phyloP scores from a whole-genome alignment of 2,329 filamentous ascomycete genomes.

The Cercospora sojina region DNA sequence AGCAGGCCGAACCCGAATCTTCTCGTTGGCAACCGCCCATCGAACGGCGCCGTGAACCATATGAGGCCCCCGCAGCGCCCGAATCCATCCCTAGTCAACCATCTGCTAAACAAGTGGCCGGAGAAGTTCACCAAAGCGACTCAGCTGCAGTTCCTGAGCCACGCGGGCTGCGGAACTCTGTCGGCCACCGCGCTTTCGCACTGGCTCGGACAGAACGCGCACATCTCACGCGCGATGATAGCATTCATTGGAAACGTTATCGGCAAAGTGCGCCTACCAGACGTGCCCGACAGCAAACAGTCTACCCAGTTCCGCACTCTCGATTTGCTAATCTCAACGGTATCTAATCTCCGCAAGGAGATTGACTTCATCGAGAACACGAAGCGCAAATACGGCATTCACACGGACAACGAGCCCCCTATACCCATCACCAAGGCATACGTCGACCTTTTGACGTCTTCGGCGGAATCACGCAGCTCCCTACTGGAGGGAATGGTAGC shows the following conservation, averaged over 20 bases:
- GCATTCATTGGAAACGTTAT: slow-evolving; percentile 66
- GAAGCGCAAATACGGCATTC: slow-evolving; percentile 59
- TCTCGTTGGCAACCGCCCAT: slow-evolving; percentile 40
- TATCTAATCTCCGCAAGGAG: slow-evolving; percentile 67
- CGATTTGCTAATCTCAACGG: slow-evolving; percentile 62
- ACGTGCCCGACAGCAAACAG: slow-evolving; percentile 44
- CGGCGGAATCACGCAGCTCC: slow-evolving; percentile 50
- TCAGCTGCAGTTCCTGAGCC: slow-evolving; percentile 64
- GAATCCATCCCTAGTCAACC: slow-evolving; percentile 54
- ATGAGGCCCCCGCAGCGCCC: slow-evolving; percentile 26
- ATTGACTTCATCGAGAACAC: slow-evolving; percentile 67
- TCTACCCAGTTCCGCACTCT: slow-evolving; percentile 58
- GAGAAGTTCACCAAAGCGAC: slow-evolving; percentile 57
- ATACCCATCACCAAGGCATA: slow-evolving; percentile 54
- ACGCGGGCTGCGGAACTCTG: slow-evolving; percentile 63
- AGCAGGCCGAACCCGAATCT: slow-evolving; percentile 51
- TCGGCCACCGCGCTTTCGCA: slow-evolving; percentile 56
- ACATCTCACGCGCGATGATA: slow-evolving; percentile 70
- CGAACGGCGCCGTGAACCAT: slow-evolving; percentile 18
- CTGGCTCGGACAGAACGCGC: slow-evolving; percentile 71
- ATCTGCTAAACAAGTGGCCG: slow-evolving; percentile 55
- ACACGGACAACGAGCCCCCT: slow-evolving; percentile 47
- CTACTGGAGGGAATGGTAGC: slow-evolving; percentile 68
- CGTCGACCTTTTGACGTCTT: slow-evolving; percentile 60
- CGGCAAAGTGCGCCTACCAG: slow-evolving; percentile 59